Evolutionary conservation across 257 asterid species (phyloP), one percentile per base, ranked within the genome.

Genomic region (Nicotiana sylvestris): DNA sequence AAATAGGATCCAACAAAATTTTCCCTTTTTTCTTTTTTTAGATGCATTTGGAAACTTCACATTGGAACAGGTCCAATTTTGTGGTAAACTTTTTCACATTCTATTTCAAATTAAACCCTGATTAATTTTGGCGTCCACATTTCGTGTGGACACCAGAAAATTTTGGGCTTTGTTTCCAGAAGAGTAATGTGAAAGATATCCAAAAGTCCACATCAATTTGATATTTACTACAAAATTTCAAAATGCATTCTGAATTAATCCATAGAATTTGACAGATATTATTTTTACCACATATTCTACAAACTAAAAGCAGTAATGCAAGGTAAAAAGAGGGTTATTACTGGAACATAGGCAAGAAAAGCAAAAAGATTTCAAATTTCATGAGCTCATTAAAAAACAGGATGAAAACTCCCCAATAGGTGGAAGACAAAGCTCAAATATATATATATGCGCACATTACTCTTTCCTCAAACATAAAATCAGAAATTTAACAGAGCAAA

Each of bases 401-500:
- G 16, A 61, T 27, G 94, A 89, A 83, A 86, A 93, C 81, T 80
- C 92, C 82, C 93, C 96, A 90, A 90, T 91, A 87, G 90, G 33
- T 9, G 66, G 6, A n/a, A 60, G 21, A 21, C 66, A n/a, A 60
- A 21, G 33, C 67, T 25, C 9, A 32, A 61, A 21, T 9, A 61
- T 2, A 21, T 25, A 29, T 39, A 39, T 18, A 72, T 6, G 25
- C 25, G 39, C 37, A 25, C 12, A 70, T 25, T 12, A 49, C 25
- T 72, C 2, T 49, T 27, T 79, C n/a, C 32, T 78, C 77, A 81
- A 51, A 39, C 17, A 37, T 21, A 6, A 49, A 29, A 29, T 46
- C 3, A 46, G 16, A 81, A 64, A 81, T 49, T 15, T 33, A 66
- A 29, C 9, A 4, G 64, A 49, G 65, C 1, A 65, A 80, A 65